Evolutionary conservation across 176 grass and related monocot genomes (phyloP).

Genomic region (Alloteropsis semialata): DNA sequence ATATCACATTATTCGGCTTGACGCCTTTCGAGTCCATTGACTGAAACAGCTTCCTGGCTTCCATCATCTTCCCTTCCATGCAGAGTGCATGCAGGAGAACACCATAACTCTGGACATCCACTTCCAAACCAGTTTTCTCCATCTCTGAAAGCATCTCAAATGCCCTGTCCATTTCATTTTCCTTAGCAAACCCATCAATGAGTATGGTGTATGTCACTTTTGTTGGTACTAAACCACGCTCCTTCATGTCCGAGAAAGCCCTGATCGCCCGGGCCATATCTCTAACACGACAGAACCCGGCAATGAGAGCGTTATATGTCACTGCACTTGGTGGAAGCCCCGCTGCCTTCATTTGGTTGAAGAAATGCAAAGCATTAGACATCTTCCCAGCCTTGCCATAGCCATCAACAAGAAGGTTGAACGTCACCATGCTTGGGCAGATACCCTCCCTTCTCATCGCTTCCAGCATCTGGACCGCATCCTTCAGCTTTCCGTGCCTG

Average conservation of each 20-base stretch:
- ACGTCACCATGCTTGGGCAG: slow-evolving; percentile 51
- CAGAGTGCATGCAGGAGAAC: slow-evolving; percentile 55
- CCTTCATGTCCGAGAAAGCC: slow-evolving; percentile 61
- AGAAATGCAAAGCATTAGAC: slow-evolving; percentile 47
- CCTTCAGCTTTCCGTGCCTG: slow-evolving; percentile 30
- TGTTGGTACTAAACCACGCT: slow-evolving; percentile 50
- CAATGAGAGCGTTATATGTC: slow-evolving; percentile 60
- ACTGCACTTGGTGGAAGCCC: slow-evolving; percentile 43
- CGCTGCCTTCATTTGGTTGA: slow-evolving; percentile 53
- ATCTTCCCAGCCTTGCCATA: slow-evolving; percentile 61
- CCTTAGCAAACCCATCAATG: slow-evolving; percentile 59
- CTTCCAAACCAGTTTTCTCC: slow-evolving; percentile 50
- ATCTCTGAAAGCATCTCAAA: slow-evolving; percentile 54
- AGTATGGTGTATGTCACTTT: slow-evolving; percentile 68
- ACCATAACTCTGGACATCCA: slow-evolving; percentile 50
- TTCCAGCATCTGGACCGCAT: slow-evolving; percentile 43
- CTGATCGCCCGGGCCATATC: slow-evolving; percentile 42
- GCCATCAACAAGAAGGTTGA: slow-evolving; percentile 66
- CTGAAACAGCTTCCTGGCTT: slow-evolving; percentile 62
- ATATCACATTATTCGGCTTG: slow-evolving; percentile 44
- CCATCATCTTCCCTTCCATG: slow-evolving; percentile 65
- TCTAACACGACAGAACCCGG: slow-evolving; percentile 50
- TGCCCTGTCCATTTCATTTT: slow-evolving; percentile 54
- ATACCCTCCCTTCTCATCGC: slow-evolving; percentile 51
- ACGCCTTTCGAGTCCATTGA: slow-evolving; percentile 52